Evolutionary conservation across 2,329 filamentous ascomycete species (phyloP), one percentile per base, ranked within the genome.

Genomic region (Clarireedia hainanense): DNA sequence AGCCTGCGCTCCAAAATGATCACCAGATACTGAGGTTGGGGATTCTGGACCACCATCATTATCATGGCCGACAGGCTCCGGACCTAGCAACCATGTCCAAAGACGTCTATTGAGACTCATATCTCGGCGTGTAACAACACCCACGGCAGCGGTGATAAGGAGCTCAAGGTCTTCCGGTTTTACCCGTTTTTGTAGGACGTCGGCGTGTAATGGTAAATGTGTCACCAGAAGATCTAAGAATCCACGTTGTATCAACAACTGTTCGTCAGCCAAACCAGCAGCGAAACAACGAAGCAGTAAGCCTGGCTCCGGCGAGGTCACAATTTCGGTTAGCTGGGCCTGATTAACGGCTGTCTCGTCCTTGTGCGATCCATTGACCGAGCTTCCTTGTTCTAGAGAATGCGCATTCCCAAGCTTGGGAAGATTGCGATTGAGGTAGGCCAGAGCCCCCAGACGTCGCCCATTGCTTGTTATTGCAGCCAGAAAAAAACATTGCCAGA

Each of bases 401-500:
- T 70, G 45, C 4, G 71, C 53, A 7, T 74, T 70, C 6, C 80
- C 83, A 54, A 95, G 75, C 63, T 80, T 86, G 20, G 95, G 94
- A 30, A 99, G 75, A 65, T 83, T 84, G 57, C 91, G 85, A 49
- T 83, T 78, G 42, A 99, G 76, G 70, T 95, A 99, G 34, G 91
- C 91, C 57, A 99, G 76, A 40, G 91, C 91, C 26, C 94, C 94
- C 61, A 89, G 84, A 55, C 94, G 84, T 58, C 92, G 81, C 58
- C 85, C 91, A 43, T 89, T 81, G 65, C 91, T 92, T 1, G 94
- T 96, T 58, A 99, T 94, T 17, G 89, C 87, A 9, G 92, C 90
- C 17, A 99, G 75, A 66, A 99, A 97, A 68, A 99, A 87, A 69
- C 91, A 96, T 73, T 99, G 94, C 94, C 94, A 99, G 70, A 97